phyloP scores from a whole-genome alignment of 306 rosid genomes.

The Delonix regia region DNA sequence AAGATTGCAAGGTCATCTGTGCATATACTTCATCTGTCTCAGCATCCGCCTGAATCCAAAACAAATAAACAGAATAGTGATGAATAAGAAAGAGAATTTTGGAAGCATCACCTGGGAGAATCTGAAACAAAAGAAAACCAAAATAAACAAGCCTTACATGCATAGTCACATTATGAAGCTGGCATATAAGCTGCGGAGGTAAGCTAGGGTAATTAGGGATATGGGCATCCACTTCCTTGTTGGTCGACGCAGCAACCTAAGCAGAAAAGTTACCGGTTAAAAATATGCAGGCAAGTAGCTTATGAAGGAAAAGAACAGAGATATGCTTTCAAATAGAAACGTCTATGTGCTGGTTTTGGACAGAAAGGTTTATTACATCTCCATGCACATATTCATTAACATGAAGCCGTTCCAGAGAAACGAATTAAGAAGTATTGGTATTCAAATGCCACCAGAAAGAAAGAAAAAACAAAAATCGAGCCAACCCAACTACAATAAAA shows the following conservation, averaged over 20 bases:
- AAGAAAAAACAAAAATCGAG: neutral
- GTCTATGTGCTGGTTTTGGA: neutral
- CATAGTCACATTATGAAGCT: slow-evolving; percentile 95
- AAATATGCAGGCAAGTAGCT: neutral
- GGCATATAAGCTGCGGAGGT: slow-evolving; percentile 83
- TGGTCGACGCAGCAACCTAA: slow-evolving; percentile 52
- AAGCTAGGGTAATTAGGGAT: slow-evolving; percentile 55
- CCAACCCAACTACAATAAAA: neutral
- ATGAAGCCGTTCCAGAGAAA: neutral
- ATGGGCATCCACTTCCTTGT: slow-evolving; percentile 57
- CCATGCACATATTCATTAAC: neutral
- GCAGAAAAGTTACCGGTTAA: slow-evolving; percentile 24
- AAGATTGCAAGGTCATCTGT: slow-evolving; percentile 94
- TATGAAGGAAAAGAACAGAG: neutral
- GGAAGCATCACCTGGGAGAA: neutral
- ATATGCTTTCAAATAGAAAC: neutral
- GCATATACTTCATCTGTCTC: slow-evolving; percentile 96
- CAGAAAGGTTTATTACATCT: neutral
- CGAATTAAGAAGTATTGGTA: neutral
- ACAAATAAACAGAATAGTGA: neutral
- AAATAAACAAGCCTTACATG: slow-evolving; percentile 64
- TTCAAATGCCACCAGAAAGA: neutral
- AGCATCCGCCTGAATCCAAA: slow-evolving; percentile 70
- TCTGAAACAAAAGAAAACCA: neutral
- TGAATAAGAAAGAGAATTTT: neutral